Conservation (phyloP, 768 basidiomycete genomes). For the Tylopilus plumbeoviolaceoides region DNA sequence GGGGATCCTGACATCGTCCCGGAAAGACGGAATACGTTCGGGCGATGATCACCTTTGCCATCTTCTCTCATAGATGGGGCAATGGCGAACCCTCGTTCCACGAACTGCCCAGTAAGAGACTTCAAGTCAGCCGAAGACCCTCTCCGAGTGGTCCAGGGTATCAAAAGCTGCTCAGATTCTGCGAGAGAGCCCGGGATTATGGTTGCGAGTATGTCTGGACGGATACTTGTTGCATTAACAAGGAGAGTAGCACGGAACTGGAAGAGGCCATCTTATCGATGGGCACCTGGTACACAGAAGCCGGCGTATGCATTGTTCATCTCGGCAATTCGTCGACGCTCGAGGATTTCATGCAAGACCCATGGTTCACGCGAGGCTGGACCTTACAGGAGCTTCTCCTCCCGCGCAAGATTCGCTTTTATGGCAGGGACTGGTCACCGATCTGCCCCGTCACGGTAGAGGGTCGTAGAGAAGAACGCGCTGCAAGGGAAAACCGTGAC, state of each 20-base stretch:
- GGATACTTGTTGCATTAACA: slow-evolving; percentile 28
- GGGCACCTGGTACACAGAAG: slow-evolving; percentile 23
- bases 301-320: slow-evolving; percentile 21
- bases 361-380: slow-evolving; percentile 25
- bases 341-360: slow-evolving; percentile 21
- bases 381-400: slow-evolving; percentile 23
- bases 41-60: slow-evolving; percentile 20
- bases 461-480: slow-evolving; percentile 15
- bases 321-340: slow-evolving; percentile 18
- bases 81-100: slow-evolving; percentile 20
- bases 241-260: slow-evolving; percentile 24
- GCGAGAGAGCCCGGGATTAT: slow-evolving; percentile 26
- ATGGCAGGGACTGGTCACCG: slow-evolving; percentile 22
- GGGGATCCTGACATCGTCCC: slow-evolving; percentile 3
- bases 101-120: slow-evolving; percentile 17
- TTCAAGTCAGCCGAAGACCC: slow-evolving; percentile 11
- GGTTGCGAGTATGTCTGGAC: slow-evolving; percentile 27
- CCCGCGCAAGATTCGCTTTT: slow-evolving; percentile 22
- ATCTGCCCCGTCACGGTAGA: slow-evolving; percentile 14
- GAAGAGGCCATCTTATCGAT: slow-evolving; percentile 26
- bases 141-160: slow-evolving; percentile 19
- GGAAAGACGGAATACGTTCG: slow-evolving; percentile 16
- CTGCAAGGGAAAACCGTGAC: slow-evolving; percentile 2
- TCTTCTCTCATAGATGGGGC: slow-evolving; percentile 28
- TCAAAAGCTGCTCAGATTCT: slow-evolving; percentile 25